Conservation (phyloP, 2,329 filamentous ascomycete genomes). For the Fusarium concolor region DNA sequence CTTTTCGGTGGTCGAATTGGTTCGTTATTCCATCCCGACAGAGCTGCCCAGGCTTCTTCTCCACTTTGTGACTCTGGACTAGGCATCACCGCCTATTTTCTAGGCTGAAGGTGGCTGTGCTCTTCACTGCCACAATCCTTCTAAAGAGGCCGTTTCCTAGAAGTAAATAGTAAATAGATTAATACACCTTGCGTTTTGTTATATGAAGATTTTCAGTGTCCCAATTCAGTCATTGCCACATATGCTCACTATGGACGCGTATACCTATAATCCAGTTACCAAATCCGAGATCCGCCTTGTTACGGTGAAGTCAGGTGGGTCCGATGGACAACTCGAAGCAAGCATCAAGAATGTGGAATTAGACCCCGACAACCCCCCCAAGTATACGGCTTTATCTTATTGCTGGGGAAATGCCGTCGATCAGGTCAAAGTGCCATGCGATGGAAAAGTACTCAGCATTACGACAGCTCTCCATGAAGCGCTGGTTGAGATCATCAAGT, state of each 20-base stretch:
- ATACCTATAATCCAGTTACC: constrained; percentile 17
- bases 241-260: constrained; percentile 3
- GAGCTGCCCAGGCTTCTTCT: too few species aligned
- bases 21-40: too few species aligned
- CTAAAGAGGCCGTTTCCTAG: neutral
- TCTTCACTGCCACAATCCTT: constrained; percentile 9
- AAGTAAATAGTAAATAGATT: neutral
- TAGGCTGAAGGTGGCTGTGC: constrained; percentile 10
- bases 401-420: constrained; percentile 20
- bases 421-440: constrained; percentile 12
- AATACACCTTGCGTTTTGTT: fast-evolving
- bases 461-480: constrained; percentile 27
- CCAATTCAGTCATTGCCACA: fast-evolving
- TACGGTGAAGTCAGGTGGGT: neutral
- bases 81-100: neutral
- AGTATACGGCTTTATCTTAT: constrained; percentile 34
- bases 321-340: constrained; percentile 3
- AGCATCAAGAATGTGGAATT: constrained; percentile 27
- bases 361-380: constrained; percentile 19
- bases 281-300: constrained; percentile 32
- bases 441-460: constrained; percentile 11
- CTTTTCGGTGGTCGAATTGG: too few species aligned
- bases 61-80: neutral
- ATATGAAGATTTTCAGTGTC: fast-evolving
- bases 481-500: constrained; percentile 10